These are phyloP conservation scores for Cyphellophora attinorum DNA, from an alignment of 2,329 filamentous ascomycete genomes.

Conservation along the genomic window DNA sequence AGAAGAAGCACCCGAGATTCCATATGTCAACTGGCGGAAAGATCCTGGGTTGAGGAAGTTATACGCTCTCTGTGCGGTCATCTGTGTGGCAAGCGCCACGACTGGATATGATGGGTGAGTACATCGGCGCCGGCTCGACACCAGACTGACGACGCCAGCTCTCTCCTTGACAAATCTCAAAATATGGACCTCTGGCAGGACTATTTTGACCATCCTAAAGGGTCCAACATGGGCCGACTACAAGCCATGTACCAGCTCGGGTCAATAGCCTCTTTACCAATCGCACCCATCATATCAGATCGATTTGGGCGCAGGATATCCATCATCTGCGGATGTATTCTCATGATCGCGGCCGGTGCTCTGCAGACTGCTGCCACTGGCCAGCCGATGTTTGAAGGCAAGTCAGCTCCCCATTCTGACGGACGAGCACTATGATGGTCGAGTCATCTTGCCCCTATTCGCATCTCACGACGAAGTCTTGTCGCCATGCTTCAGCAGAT, in stretches of 20 bases:
- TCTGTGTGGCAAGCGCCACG: slow-evolving; percentile 48
- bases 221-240: slow-evolving; percentile 30
- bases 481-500: too few relatives aligned
- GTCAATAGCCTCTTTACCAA: slow-evolving; percentile 33
- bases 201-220: slow-evolving; percentile 25
- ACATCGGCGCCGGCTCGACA: too few relatives aligned
- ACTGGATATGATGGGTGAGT: slow-evolving; percentile 15
- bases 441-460: too few relatives aligned
- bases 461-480: too few relatives aligned
- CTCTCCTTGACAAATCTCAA: slow-evolving; percentile 11
- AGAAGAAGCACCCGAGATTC: slow-evolving; percentile 40
- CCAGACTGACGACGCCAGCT: too few relatives aligned
- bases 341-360: slow-evolving; percentile 35
- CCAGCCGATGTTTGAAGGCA: slow-evolving; percentile 41
- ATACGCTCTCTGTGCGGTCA: slow-evolving; percentile 43
- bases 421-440: too few relatives aligned
- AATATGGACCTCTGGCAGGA: slow-evolving; percentile 11
- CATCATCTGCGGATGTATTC: slow-evolving; percentile 35
- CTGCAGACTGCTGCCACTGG: slow-evolving; percentile 19
- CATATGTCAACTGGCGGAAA: slow-evolving; percentile 46
- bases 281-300: slow-evolving; percentile 39
- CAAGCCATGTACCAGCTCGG: slow-evolving; percentile 33
- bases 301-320: slow-evolving; percentile 36
- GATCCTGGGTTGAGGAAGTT: slow-evolving; percentile 47
- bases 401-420: too few relatives aligned